A percentile compares a stretch with the other conserved stretches of the same genome.
Evolutionary conservation across 768 basidiomycete genomes (phyloP).

Genomic region (Scleroderma citrinum): DNA sequence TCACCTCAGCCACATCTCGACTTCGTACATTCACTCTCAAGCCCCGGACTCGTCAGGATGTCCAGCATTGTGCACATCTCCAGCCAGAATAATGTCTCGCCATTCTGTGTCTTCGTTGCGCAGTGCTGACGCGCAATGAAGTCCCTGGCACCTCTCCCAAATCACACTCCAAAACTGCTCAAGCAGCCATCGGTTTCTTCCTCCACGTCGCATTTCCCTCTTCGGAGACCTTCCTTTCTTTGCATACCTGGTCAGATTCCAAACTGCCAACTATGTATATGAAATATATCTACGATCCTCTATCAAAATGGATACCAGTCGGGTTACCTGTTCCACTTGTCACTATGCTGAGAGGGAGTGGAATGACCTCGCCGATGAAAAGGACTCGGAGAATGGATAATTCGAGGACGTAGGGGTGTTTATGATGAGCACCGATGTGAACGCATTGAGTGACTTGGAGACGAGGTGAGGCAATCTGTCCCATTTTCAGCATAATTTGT

Average conservation of each 20-base stretch:
- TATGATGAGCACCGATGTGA: conserved; percentile 85
- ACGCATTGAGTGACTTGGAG: conserved; percentile 52
- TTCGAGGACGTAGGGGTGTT: conserved; percentile 88
- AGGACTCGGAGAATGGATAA: conserved; percentile 30
- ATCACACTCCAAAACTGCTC: conserved; percentile 41
- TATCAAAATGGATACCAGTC: conserved; percentile 78
- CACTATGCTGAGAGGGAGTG: background rate
- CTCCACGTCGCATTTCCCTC: conserved; percentile 95
- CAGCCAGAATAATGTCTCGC: conserved; percentile 47
- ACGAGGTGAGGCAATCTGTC: conserved; percentile 46
- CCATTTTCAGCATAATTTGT: conserved; percentile 1
- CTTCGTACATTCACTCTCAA: conserved; percentile 30
- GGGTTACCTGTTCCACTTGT: conserved; percentile 17
- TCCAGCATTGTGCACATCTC: conserved; percentile 31
- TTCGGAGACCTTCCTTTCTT: too few species aligned
- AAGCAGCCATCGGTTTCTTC: conserved; percentile 71
- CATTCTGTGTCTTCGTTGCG: conserved; percentile 24
- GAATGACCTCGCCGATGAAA: background rate
- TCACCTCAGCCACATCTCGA: too few species aligned
- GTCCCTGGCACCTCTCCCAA: conserved; percentile 56
- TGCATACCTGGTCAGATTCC: conserved; percentile 91
- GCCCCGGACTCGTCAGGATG: conserved; percentile 43
- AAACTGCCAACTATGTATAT: conserved; percentile 74
- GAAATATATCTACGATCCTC: conserved; percentile 78
- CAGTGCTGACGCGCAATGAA: conserved; percentile 27